These are phyloP conservation scores for Bisporella sp. DNA, from an alignment of 2,329 filamentous ascomycete genomes.

Conservation along the genomic window DNA sequence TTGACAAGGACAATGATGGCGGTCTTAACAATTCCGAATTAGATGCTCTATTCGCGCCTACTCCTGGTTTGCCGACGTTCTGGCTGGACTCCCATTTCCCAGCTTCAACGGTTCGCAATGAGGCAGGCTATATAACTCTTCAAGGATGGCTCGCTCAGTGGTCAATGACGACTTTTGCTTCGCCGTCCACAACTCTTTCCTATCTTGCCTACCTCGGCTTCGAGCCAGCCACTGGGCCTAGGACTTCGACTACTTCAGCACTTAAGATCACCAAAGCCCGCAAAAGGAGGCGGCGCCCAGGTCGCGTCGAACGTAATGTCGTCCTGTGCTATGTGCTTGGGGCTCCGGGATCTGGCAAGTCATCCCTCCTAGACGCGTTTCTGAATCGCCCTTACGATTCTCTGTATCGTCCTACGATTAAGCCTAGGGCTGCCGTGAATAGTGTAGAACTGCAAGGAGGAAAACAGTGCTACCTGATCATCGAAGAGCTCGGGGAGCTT, in stretches of 20 bases:
- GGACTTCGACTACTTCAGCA: constrained; percentile 71
- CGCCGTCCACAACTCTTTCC: constrained; percentile 89
- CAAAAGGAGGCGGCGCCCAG: constrained; percentile 74
- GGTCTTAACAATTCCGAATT: constrained; percentile 84
- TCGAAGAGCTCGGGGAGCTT: constrained; percentile 92
- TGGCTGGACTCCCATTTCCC: constrained; percentile 90
- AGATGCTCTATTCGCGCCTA: constrained; percentile 81
- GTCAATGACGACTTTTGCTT: constrained; percentile 99
- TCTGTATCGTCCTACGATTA: constrained; percentile 89
- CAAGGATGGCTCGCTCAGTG: constrained; percentile 98
- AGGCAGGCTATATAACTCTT: constrained; percentile 88
- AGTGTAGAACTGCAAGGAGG: constrained; percentile 93
- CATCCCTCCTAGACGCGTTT: constrained; percentile 83
- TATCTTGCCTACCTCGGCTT: constrained; percentile 96
- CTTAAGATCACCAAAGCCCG: constrained; percentile 89
- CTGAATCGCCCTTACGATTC: constrained; percentile 79
- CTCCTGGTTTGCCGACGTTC: constrained; percentile 77
- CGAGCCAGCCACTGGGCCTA: constrained; percentile 71
- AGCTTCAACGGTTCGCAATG: constrained; percentile 88
- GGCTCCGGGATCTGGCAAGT: constrained; percentile 81
- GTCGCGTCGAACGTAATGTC: constrained; percentile 87
- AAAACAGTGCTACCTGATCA: constrained; percentile 93
- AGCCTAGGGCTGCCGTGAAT: constrained; percentile 88
- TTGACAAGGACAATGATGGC: constrained; percentile 96
- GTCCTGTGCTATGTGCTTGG: constrained; percentile 91